Conservation (phyloP, 768 basidiomycete species). For the Suillus cothurnatus region DNA sequence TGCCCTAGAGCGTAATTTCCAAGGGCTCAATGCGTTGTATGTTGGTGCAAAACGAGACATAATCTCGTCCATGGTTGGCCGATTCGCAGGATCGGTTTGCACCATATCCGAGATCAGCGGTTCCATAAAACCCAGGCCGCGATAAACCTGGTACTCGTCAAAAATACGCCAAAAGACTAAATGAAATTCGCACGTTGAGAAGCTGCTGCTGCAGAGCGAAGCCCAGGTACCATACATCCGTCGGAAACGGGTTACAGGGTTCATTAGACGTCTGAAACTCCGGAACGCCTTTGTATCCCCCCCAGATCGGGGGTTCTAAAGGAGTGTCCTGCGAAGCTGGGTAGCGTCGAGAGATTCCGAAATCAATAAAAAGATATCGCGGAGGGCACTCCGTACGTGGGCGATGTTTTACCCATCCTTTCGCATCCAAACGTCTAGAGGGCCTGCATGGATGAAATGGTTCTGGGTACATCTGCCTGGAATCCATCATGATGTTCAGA, state of each 20-base stretch:
- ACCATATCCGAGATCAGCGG: constrained; percentile 26
- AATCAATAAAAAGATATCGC: constrained; percentile 33
- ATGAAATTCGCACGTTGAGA: background rate
- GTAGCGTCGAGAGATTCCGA: constrained; percentile 30
- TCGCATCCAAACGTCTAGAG: constrained; percentile 2
- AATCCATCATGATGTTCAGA: constrained; percentile 29
- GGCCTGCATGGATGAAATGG: constrained; percentile 15
- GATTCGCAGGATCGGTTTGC: constrained; percentile 12
- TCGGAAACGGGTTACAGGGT: constrained; percentile 25
- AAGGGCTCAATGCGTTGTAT: background rate
- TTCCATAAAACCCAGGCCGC: constrained; percentile 34
- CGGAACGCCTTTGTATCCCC: constrained; percentile 28
- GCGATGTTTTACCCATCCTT: constrained; percentile 11
- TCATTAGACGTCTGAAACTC: constrained; percentile 18
- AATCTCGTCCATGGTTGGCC: constrained; percentile 20
- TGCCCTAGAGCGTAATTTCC: constrained; percentile 17
- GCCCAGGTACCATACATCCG: constrained; percentile 19
- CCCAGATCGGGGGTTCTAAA: constrained; percentile 19
- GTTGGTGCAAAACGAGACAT: constrained; percentile 14
- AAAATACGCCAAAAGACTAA: background rate
- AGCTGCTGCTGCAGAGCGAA: background rate
- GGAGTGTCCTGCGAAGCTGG: constrained; percentile 8
- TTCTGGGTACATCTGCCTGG: constrained; percentile 13
- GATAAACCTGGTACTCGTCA: background rate
- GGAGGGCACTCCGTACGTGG: constrained; percentile 27